Evolutionary conservation across 2,329 filamentous ascomycete species (phyloP), one percentile per base, ranked within the genome.

Genomic region (Diaporthe aspalathi): DNA sequence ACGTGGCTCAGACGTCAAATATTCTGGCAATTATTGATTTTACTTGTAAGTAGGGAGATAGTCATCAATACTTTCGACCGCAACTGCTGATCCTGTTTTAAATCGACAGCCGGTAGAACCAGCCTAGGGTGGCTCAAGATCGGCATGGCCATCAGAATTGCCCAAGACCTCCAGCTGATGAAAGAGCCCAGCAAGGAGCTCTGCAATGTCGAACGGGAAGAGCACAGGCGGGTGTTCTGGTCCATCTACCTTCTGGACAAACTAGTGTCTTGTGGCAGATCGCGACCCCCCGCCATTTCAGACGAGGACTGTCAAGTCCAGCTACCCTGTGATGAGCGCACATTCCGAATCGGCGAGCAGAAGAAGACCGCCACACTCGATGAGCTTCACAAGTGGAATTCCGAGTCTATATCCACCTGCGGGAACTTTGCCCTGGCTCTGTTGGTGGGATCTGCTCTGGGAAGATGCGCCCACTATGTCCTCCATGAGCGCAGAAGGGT

Each of bases 111-210:
- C 20, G 56, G 56, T 20, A 22, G 56, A 45, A 45, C 45, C 22
- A 60, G 56, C 24, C 45, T 38, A 14, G 56, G 38, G 5, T 60
- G 56, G 56, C 38, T 60, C 2, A 60, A 60, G 24, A 45, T 60
- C 7, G 56, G 56, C 14, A 22, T 60, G 38, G 56, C 56, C 38
- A 45, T 60, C 38, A 60, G 56, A n/a, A 60, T 60, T 17, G 56
- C 38, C 22, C 56, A 60, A n/a, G 56, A 60, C 38, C 38, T 45
- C 16, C 22, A 45, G 24, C 38, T 60, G 14, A 60, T 20, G 22
- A 45, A 45, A n/a, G 56, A 60, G 22, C 24, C 38, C 38, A 45
- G 22, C 22, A 38, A 45, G 5, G 38, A 45, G 1, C 56, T 60
- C 8, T 45, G 38, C 22, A 29, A n/a, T 45, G 56, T 29, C 16